Evolutionary conservation across 2,329 filamentous ascomycete species (phyloP).

Genomic region (Ceratocystis ficicola): DNA sequence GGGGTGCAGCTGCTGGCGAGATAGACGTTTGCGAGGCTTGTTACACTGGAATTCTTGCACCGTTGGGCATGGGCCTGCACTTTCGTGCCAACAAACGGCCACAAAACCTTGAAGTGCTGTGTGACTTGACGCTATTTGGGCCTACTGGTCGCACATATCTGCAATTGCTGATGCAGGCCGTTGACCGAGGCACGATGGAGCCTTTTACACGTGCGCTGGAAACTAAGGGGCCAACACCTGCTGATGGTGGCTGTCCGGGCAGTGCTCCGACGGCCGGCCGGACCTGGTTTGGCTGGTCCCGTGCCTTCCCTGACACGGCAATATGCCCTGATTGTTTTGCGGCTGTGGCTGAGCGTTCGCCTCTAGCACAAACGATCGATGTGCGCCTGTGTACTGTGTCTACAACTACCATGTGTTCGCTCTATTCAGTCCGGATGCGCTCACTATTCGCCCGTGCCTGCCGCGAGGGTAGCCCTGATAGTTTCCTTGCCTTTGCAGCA

Average conservation of each 20-base stretch:
- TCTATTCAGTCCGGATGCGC: conserved; percentile 34
- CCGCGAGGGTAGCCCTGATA: conserved; percentile 25
- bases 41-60: conserved; percentile 27
- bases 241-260: neutral
- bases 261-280: conserved; percentile 21
- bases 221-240: neutral
- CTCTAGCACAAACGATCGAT: conserved; percentile 25
- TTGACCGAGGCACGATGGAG: conserved; percentile 29
- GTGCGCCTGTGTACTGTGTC: conserved; percentile 26
- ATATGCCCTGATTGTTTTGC: conserved; percentile 31
- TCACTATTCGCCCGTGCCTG: conserved; percentile 28
- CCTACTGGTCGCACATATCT: conserved; percentile 27
- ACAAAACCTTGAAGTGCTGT: conserved; percentile 25
- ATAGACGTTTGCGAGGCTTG: conserved; percentile 30
- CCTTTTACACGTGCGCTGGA: conserved; percentile 27
- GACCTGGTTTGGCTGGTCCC: conserved; percentile 31
- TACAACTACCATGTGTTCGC: conserved; percentile 28
- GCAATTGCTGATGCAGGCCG: conserved; percentile 26
- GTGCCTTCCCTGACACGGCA: conserved; percentile 24
- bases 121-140: conserved; percentile 27
- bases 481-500: conserved; percentile 27
- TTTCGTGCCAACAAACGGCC: conserved; percentile 26
- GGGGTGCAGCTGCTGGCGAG: conserved; percentile 23
- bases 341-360: conserved; percentile 27
- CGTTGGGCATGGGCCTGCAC: conserved; percentile 26